A percentile compares a stretch with the other conserved stretches of the same genome.
phyloP scores from a whole-genome alignment of 345 rosid species.

The Eutrema heterophyllum region DNA sequence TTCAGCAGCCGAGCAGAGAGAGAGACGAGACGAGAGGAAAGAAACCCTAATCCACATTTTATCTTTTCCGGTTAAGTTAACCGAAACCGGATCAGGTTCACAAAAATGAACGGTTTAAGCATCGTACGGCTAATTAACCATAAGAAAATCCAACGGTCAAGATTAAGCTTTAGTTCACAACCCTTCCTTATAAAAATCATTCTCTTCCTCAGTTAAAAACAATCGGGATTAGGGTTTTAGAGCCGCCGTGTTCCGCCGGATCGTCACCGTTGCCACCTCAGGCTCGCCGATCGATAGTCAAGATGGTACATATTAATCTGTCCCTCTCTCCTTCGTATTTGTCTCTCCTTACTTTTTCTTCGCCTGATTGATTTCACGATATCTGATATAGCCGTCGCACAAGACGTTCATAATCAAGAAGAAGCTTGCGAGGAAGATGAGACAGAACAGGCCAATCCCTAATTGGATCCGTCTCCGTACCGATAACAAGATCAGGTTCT shows the following conservation, averaged over 20 bases:
- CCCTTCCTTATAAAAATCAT: background rate
- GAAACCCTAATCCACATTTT: conserved; percentile 19
- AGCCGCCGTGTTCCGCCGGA: conserved; percentile 22
- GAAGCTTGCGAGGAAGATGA: conserved; percentile 69
- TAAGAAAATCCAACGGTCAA: conserved; percentile 8
- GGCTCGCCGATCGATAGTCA: background rate
- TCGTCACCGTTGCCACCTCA: conserved; percentile 21
- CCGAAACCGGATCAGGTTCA: background rate
- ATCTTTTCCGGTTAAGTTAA: conserved; percentile 1
- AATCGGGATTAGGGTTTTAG: background rate
- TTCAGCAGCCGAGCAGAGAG: conserved; percentile 34
- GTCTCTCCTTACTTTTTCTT: background rate
- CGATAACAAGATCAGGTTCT: conserved; percentile 54
- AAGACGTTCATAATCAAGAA: conserved; percentile 68
- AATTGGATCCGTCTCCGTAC: conserved; percentile 64
- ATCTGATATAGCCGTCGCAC: conserved; percentile 68
- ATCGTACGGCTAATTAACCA: conserved; percentile 13
- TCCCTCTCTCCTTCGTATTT: background rate
- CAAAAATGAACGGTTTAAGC: background rate
- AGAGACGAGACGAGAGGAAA: background rate
- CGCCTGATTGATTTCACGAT: background rate
- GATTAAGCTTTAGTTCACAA: background rate
- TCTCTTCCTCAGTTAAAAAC: background rate
- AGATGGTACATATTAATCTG: background rate
- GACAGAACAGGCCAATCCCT: conserved; percentile 68